phyloP scores from a whole-genome alignment of 2,329 filamentous ascomycete species.

The Exophiala mesophila region DNA sequence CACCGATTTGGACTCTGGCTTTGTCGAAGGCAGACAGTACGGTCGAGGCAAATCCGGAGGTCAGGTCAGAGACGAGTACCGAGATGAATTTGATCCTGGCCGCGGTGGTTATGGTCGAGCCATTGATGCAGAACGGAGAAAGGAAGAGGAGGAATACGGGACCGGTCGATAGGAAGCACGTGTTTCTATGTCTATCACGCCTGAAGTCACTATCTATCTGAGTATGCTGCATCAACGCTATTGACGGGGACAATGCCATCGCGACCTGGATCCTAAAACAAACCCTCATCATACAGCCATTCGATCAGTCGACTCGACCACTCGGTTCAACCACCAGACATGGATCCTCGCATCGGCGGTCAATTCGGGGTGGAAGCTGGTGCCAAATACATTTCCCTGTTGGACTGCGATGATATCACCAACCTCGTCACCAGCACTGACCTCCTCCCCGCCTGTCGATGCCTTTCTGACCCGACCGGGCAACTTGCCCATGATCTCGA shows the following conservation, averaged over 20 bases:
- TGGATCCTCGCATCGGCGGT: conserved; percentile 86
- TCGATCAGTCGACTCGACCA: conserved; percentile 45
- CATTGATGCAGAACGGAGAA: conserved; percentile 59
- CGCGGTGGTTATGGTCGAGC: conserved; percentile 83
- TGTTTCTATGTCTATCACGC: neutral
- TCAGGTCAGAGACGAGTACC: conserved; percentile 95
- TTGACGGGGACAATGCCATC: too few species aligned
- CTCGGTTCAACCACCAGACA: conserved; percentile 83
- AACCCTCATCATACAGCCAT: too few species aligned
- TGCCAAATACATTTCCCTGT: conserved; percentile 89
- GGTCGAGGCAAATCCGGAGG: conserved; percentile 92
- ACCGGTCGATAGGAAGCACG: conserved; percentile 34
- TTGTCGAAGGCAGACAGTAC: conserved; percentile 93
- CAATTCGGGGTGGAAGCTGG: conserved; percentile 92
- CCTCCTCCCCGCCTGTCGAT: conserved; percentile 40
- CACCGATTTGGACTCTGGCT: conserved; percentile 91
- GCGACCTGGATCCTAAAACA: too few species aligned
- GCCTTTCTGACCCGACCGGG: conserved; percentile 49
- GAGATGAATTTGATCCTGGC: conserved; percentile 93
- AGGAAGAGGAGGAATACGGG: conserved; percentile 57
- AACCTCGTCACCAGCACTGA: conserved; percentile 37
- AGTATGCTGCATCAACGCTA: too few species aligned
- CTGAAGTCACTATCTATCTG: conserved; percentile 1
- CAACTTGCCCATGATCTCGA: conserved; percentile 56
- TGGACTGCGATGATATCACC: conserved; percentile 81